phyloP scores from a whole-genome alignment of 208 protist genomes.

The Naegleria lovaniensis region DNA sequence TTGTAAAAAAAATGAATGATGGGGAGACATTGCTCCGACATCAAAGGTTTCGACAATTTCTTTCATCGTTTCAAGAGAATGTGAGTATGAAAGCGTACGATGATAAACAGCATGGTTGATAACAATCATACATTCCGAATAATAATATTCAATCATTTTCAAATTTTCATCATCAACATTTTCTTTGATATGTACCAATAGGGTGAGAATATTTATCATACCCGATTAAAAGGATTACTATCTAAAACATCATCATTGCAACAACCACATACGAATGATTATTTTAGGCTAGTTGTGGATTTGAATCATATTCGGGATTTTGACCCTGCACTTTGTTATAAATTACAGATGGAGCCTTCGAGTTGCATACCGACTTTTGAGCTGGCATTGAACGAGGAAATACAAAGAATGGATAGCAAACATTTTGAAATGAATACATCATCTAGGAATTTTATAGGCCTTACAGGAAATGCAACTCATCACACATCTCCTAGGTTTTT shows the following conservation, averaged over 20 bases:
- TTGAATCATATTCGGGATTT: not conserved
- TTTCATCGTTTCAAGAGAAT: not conserved
- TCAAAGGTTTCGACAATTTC: not conserved
- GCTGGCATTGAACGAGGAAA: not conserved
- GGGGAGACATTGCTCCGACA: not conserved
- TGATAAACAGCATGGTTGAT: too few species aligned
- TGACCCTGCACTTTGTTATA: not conserved
- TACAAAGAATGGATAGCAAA: not conserved
- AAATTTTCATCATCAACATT: not conserved
- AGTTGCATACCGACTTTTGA: not conserved
- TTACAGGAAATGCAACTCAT: not conserved
- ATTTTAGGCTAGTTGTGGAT: not conserved
- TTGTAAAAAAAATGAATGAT: not conserved
- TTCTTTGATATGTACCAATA: not conserved
- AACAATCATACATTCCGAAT: too few species aligned
- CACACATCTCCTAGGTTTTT: not conserved
- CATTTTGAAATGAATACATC: not conserved
- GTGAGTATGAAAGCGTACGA: not conserved
- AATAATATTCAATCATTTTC: too few species aligned
- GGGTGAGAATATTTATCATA: not conserved
- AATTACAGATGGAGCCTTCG: not conserved
- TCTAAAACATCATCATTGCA: not conserved
- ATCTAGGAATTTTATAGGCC: not conserved
- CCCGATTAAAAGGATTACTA: not conserved
- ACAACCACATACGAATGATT: not conserved